Percentiles rank a stretch among this genome's conserved stretches.
phyloP scores from a whole-genome alignment of 768 basidiomycete species.

The Tulasnella sp. region DNA sequence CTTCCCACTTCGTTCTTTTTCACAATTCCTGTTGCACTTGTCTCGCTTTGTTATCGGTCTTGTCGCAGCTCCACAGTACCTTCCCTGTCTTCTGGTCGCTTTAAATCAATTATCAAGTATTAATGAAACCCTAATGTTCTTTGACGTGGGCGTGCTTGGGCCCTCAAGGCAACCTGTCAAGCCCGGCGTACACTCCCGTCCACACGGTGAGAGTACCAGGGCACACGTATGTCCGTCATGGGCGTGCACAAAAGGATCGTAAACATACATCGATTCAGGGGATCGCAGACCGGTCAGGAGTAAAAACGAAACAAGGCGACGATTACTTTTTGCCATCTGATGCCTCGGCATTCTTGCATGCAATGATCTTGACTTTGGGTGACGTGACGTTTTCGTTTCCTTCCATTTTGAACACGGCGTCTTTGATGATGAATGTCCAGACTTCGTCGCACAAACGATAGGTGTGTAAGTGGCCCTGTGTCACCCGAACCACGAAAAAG shows the following conservation, averaged over 20 bases:
- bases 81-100: no score
- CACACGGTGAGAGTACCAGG: not conserved
- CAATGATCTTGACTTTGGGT: conserved; percentile 89
- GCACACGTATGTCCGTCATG: not conserved
- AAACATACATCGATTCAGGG: no score
- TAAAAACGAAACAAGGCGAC: not conserved
- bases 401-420: conserved; percentile 93
- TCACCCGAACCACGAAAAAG: not conserved
- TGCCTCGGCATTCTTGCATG: conserved; percentile 91
- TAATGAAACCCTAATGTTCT: no score
- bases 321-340: conserved; percentile 66
- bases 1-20: no score
- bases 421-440: conserved; percentile 96
- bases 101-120: no score
- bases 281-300: no score
- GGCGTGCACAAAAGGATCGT: not conserved
- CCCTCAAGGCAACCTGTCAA: no score
- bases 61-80: no score
- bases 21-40: no score
- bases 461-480: conserved; percentile 76
- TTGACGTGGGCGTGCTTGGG: no score
- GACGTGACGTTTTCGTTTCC: conserved; percentile 62
- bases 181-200: no score
- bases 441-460: conserved; percentile 93
- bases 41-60: no score